phyloP scores from a whole-genome alignment of 2,329 filamentous ascomycete genomes.

The Gaeumannomyces tritici region DNA sequence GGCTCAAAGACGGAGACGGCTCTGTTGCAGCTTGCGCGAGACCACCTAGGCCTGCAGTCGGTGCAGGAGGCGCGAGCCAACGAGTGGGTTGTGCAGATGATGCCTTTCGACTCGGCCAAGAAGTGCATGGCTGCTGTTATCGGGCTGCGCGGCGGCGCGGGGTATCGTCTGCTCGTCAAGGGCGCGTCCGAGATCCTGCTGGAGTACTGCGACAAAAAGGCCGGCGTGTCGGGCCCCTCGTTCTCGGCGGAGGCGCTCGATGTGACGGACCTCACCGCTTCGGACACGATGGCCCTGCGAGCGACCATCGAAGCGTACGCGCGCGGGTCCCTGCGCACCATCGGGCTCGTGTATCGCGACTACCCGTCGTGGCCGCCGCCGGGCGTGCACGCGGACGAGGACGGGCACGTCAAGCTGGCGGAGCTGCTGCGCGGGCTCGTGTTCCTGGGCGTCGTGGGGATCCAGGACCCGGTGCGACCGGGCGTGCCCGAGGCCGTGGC shows the following conservation, averaged over 20 bases:
- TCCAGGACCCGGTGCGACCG: constrained; percentile 58
- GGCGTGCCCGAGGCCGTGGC: constrained; percentile 56
- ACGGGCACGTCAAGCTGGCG: constrained; percentile 52
- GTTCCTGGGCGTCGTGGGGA: constrained; percentile 61
- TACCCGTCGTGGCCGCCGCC: constrained; percentile 62
- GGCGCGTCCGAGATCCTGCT: constrained; percentile 49
- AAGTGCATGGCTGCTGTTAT: constrained; percentile 49
- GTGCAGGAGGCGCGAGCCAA: constrained; percentile 35
- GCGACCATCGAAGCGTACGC: constrained; percentile 31
- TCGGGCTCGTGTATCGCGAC: constrained; percentile 65
- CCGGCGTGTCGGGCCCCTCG: constrained; percentile 41
- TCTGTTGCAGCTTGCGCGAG: constrained; percentile 37
- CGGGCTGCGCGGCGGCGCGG: constrained; percentile 29
- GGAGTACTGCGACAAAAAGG: constrained; percentile 32
- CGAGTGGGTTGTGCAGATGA: constrained; percentile 31
- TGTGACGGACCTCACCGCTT: background rate
- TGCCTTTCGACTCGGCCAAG: constrained; percentile 42
- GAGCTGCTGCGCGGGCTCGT: constrained; percentile 54
- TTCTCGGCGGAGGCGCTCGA: constrained; percentile 32
- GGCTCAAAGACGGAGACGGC: constrained; percentile 50
- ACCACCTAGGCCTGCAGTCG: constrained; percentile 38
- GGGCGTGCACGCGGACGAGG: constrained; percentile 32
- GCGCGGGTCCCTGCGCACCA: constrained; percentile 59
- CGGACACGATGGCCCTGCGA: background rate
- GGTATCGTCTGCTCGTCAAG: constrained; percentile 43